Conservation (phyloP, 345 rosid genomes). For the Draba incana region DNA sequence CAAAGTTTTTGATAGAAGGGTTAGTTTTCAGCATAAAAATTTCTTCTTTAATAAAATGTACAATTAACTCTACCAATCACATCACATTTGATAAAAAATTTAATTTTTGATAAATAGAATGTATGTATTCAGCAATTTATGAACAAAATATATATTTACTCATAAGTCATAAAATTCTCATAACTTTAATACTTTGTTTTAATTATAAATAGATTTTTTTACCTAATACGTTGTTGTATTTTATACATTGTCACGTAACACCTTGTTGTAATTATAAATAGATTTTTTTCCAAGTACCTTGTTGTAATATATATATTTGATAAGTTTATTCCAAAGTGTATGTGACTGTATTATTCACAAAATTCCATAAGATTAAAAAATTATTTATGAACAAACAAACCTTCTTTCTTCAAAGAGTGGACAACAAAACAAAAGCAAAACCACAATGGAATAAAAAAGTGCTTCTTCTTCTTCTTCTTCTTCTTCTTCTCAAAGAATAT, state of each 20-base stretch:
- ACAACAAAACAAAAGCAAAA: constrained; percentile 39
- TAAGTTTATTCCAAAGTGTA: constrained; percentile 19
- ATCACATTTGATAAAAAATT: neutral
- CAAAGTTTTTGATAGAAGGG: no score
- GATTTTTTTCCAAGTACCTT: neutral
- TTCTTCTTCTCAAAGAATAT: constrained; percentile 11
- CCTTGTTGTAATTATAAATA: no score
- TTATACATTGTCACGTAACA: no score
- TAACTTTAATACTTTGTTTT: no score
- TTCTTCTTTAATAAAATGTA: no score
- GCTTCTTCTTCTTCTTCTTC: constrained; percentile 14
- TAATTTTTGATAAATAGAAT: neutral
- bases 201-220: no score
- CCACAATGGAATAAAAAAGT: constrained; percentile 40
- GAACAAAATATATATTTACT: neutral
- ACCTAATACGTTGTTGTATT: no score
- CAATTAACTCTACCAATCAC: neutral
- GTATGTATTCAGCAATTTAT: neutral
- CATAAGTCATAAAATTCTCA: no score
- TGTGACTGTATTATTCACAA: constrained; percentile 45
- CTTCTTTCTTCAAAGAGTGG: constrained; percentile 34
- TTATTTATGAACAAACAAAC: constrained; percentile 17
- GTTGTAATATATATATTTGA: constrained; percentile 14
- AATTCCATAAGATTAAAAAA: constrained; percentile 21
- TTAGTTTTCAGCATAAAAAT: no score